Conservation (phyloP, 768 basidiomycete genomes). For the Amyloporia xantha region DNA sequence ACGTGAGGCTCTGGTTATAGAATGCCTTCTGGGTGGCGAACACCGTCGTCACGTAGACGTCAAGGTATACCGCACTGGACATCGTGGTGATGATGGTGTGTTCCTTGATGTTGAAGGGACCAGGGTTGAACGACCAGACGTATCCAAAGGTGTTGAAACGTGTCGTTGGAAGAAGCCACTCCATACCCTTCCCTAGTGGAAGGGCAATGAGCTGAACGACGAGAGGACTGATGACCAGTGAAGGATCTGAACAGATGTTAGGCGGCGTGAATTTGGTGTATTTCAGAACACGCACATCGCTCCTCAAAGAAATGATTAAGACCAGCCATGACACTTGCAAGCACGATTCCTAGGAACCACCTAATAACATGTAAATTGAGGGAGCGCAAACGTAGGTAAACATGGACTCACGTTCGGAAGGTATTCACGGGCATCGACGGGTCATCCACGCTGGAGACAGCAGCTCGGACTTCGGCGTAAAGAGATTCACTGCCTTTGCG, state of each 20-base stretch:
- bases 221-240: conserved; percentile 58
- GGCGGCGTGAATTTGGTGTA: no score
- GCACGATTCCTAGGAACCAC: conserved; percentile 68
- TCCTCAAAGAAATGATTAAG: conserved; percentile 45
- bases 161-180: conserved; percentile 55
- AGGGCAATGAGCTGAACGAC: conserved; percentile 69
- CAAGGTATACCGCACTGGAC: conserved; percentile 60
- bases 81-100: conserved; percentile 81
- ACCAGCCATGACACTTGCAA: conserved; percentile 48
- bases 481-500: conserved; percentile 70
- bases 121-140: conserved; percentile 70
- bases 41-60: conserved; percentile 69
- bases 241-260: conserved; percentile 42
- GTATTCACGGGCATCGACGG: conserved; percentile 75
- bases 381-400: no score
- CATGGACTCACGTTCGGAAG: conserved; percentile 51
- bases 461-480: conserved; percentile 83
- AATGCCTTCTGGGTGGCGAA: conserved; percentile 59
- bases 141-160: conserved; percentile 65
- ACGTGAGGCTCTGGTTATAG: conserved; percentile 51
- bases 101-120: conserved; percentile 89
- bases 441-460: conserved; percentile 77
- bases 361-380: no score
- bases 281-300: conserved; percentile 9
- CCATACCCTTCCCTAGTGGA: conserved; percentile 68